Evolutionary conservation across 495 filamentous ascomycete genomes (phyloP), one percentile per base, ranked within the genome.

Genomic region (Podospora pseudocomata): DNA sequence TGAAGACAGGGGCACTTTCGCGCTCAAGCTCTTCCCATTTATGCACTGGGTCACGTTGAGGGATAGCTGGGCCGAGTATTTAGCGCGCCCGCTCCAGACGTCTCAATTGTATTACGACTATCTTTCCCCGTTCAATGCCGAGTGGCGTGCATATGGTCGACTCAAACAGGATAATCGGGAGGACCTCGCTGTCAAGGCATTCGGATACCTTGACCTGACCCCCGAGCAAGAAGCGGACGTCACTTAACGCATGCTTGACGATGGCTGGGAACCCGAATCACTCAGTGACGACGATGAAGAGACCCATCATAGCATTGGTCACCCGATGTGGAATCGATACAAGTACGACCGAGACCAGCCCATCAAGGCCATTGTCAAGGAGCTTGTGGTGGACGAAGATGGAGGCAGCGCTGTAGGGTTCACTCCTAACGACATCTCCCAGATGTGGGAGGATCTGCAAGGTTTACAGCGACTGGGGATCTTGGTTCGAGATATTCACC

Each of bases 121-220:
- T 23, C 64, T 59, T 34, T 63, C 68, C 34, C 58, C 70, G 1
- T 71, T 74, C 63, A 61, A 65, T 64, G 63, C 55, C 59, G 67
- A 72, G 66, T 72, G 67, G 62, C 62, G 67, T 26, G 65, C 65
- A 18, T 72, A 72, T 57, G 65, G 67, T 57, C 65, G 65, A 49
- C 63, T 72, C 39, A 65, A 70, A 20, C 57, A 72, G 55, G 23
- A 32, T 54, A 30, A 64, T 19, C 39, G 55, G 39, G 62, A 66
- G 44, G 58, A 68, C 49, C 63, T 70, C 53, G 67, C 65, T 19
- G 62, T 70, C 64, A 63, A 23, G 16, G 68, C 65, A 28, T 61
- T 54, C 57, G 65, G 71, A 23, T 72, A 72, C 61, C 63, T 70
- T 65, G 55, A 68, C 18, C 62, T 72, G 7, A 66, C 63, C 4